These are phyloP conservation scores for Beverwykella pulmonaria DNA, from an alignment of 495 filamentous ascomycete species.

Conservation along the genomic window DNA sequence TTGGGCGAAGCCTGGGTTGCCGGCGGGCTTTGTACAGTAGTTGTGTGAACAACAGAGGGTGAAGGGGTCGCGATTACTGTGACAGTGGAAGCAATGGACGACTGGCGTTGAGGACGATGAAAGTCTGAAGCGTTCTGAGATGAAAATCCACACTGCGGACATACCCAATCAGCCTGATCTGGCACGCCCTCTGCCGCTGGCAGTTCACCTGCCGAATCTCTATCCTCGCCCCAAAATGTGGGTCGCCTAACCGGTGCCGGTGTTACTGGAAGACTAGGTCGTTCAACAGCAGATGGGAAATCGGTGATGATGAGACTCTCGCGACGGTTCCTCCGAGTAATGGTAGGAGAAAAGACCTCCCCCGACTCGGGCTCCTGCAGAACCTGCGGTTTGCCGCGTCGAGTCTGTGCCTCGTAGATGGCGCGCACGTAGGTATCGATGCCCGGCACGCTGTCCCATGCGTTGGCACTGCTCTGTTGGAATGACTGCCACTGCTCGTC, in stretches of 20 bases:
- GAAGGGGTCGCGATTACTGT: constrained; percentile 25
- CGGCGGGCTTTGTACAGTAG: constrained; percentile 3
- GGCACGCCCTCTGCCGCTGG: constrained; percentile 79
- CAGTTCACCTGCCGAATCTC: constrained; percentile 59
- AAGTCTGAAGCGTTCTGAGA: constrained; percentile 35
- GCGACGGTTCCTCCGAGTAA: constrained; percentile 43
- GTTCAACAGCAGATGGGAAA: constrained; percentile 80
- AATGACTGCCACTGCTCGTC: constrained; percentile 65
- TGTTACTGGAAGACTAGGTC: constrained; percentile 88
- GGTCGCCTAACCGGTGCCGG: constrained; percentile 72
- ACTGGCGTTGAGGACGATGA: constrained; percentile 16
- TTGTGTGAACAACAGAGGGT: not conserved
- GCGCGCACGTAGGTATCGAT: constrained; percentile 79
- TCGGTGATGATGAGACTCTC: constrained; percentile 72
- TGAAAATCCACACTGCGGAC: constrained; percentile 57
- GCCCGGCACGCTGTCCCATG: constrained; percentile 83
- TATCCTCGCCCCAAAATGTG: constrained; percentile 56
- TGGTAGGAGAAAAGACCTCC: constrained; percentile 31
- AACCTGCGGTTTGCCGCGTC: constrained; percentile 58
- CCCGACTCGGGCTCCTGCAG: constrained; percentile 36
- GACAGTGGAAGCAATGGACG: constrained; percentile 21
- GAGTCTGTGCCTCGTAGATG: constrained; percentile 64
- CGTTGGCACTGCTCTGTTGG: constrained; percentile 63
- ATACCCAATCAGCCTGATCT: constrained; percentile 85
- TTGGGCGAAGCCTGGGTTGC: not conserved